Base-by-base conservation (phyloP, 164 flowering plant genomes). In the Stephania cephalantha region DNA sequence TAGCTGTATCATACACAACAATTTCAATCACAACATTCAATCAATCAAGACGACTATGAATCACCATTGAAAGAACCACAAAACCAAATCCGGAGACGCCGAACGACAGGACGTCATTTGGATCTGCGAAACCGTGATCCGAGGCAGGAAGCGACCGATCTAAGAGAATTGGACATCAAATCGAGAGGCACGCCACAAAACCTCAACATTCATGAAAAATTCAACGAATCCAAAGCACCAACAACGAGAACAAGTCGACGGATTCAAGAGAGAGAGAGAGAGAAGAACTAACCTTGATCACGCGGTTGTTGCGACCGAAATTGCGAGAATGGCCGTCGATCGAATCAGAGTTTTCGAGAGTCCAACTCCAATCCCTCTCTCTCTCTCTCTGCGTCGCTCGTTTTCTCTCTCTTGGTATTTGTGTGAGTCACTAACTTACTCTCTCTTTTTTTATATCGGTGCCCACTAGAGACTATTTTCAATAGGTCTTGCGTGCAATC, bases 261-360 rank as follows among this genome's bases (percentile, higher is more conserved):
- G 9, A 71, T 29, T 48, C 53, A 20, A 13, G 35, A 12, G 20
- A 8, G 12, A 9, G 52, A 4, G 9, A 20, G 12, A 20, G n/a
- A 63, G 1, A 15, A 0, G 1, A 20, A 65, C 75, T 64, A 9
- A 73, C 75, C 70, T 46, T 64, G 17, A 18, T 15, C 71, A 12
- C 20, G 15, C 53, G 12, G n/a, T 70, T 1, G 53, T 17, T 70
- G 30, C 0, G 70, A 46, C 46, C 44, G 15, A 46, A 52, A 68
- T 74, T 50, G 64, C 58, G 46, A 7, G 66, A 13, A 18, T 31
- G 25, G 66, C 25, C 4, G 30, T 9, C 66, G 71, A 68, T 6
- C 30, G 65, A 74, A 69, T 74, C 68, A 74, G 76, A 71, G 76
- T 74, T 74, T 67, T 67, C 64, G 71, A 46, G 35, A 20, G 42